phyloP scores from a whole-genome alignment of 495 filamentous ascomycete genomes.

The Hypoxylon perforatum region DNA sequence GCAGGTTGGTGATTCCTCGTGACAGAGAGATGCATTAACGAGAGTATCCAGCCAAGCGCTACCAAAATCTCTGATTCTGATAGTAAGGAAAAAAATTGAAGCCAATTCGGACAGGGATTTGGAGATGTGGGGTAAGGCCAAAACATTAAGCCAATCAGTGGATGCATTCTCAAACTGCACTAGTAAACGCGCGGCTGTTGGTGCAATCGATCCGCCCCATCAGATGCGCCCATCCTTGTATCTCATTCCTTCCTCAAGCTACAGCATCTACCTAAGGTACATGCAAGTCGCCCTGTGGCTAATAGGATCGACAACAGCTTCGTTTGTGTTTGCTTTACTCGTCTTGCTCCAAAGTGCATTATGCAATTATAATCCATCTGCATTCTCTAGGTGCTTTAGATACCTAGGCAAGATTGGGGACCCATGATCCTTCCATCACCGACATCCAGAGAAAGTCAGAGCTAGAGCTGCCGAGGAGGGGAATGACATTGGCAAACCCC shows the following conservation, averaged over 20 bases:
- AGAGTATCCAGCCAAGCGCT: slow-evolving; percentile 22
- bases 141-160: slow-evolving; percentile 20
- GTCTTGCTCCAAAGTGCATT: no score
- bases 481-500: slow-evolving; percentile 6
- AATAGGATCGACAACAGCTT: slow-evolving; percentile 2
- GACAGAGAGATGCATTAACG: slow-evolving; percentile 15
- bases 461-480: neutral
- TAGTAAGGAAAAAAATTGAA: slow-evolving; percentile 27
- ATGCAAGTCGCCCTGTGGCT: slow-evolving; percentile 1
- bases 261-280: no score
- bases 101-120: slow-evolving; percentile 22
- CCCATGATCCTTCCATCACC: no score
- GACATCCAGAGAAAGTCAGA: no score
- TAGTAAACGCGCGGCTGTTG: slow-evolving; percentile 42
- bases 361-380: no score
- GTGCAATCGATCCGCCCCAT: slow-evolving; percentile 9
- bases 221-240: neutral
- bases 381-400: no score
- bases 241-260: neutral
- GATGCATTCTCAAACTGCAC: slow-evolving; percentile 5
- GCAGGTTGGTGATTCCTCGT: slow-evolving; percentile 20
- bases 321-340: neutral
- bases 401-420: no score
- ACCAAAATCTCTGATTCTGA: slow-evolving; percentile 24
- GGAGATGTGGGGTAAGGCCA: slow-evolving; percentile 24